These are phyloP conservation scores for Echinochloa phyllopogon DNA, from an alignment of 176 grass and related monocot genomes.

Conservation along the genomic window DNA sequence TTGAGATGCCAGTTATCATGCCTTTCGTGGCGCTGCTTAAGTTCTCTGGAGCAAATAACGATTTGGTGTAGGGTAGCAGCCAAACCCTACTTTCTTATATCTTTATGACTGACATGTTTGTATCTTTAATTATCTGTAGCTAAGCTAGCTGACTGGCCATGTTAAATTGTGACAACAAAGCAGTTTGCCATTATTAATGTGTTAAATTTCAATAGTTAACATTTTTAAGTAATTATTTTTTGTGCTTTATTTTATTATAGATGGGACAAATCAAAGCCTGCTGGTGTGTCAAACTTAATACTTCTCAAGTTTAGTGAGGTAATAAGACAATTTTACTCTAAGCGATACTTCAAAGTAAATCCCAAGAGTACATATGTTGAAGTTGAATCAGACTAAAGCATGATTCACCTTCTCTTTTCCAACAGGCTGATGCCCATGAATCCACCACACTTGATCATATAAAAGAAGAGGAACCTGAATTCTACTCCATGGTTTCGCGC, in stretches of 20 bases:
- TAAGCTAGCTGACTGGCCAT: background rate
- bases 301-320: conserved; percentile 96
- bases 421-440: conserved; percentile 79
- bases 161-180: background rate
- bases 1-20: conserved; percentile 24
- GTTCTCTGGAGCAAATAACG: background rate
- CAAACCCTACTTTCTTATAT: background rate
- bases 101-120: background rate
- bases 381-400: background rate
- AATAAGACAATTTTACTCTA: conserved; percentile 20
- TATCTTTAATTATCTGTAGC: background rate
- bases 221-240: background rate
- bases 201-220: background rate
- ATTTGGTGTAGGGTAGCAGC: background rate
- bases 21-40: background rate
- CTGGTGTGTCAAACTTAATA: conserved; percentile 80
- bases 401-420: conserved; percentile 24
- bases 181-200: conserved; percentile 3
- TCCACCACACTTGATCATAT: conserved; percentile 65
- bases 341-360: background rate
- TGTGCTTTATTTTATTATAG: conserved; percentile 54
- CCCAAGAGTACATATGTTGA: conserved; percentile 1
- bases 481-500: conserved; percentile 65
- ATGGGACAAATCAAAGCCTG: conserved; percentile 93
- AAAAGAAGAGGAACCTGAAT: conserved; percentile 75